Evolutionary conservation across 2,329 filamentous ascomycete genomes (phyloP), one percentile per base, ranked within the genome.

Genomic region (Apiospora sp.): DNA sequence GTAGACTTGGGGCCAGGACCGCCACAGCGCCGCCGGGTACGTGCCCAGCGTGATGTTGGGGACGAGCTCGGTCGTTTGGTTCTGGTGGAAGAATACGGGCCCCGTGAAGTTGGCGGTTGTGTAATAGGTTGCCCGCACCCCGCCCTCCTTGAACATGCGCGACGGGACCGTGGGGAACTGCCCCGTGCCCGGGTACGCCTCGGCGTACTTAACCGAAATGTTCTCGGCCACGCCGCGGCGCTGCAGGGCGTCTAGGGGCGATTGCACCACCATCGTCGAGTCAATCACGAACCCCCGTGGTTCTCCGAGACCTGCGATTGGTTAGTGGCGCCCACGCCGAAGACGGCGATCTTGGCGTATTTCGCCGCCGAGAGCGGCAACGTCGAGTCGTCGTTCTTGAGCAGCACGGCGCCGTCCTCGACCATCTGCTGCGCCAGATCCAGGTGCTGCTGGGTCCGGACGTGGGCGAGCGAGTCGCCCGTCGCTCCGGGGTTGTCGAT

Each of bases 311-410:
- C 67, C 43, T 76, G 73, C 19, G 37, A 70, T 16, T 91, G 91
- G 49, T 87, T 86, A 67, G 89, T 87, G 10, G 91, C 87, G 73
- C 91, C 90, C 6, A 87, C 89, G 4, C 92, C 92, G 74, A 94
- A 89, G 71, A 92, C 83, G 7, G 88, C 89, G 14, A 92, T 85
- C 76, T 85, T 86, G 75, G 84, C 72, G 75, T 87, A 86, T 71
- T 84, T 85, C 70, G 86, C 85, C 8, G 93, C 82, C 19, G 46
- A 49, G 46, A 49, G 46, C 0, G 92, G 92, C 0, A 93, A 82
- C 8, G 87, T 83, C 34, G 82, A 83, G 67, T 79, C 85, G 3
- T 84, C 84, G 79, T 94, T 94, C 84, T 93, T 93, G 71, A 94
- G 84, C 24, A 94, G 80, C 1, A 92, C 90, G 72, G 88, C 91